phyloP scores from a whole-genome alignment of 306 rosid genomes.

The Gillenia trifoliata region DNA sequence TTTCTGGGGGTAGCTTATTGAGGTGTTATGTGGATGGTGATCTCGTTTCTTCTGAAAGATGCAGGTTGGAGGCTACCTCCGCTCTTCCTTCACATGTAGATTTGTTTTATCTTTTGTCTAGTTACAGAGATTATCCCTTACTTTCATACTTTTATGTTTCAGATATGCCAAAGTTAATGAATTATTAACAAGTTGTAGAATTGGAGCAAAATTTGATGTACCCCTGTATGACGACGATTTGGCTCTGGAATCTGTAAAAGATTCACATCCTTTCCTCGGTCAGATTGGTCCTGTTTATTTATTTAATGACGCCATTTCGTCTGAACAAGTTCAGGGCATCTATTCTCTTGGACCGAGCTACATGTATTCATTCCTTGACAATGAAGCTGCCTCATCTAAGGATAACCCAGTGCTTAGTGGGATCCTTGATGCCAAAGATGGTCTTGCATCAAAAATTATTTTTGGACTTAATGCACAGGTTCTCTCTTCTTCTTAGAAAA shows the following conservation, averaged over 20 bases:
- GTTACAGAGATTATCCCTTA: constrained; percentile 5
- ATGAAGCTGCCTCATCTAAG: constrained; percentile 63
- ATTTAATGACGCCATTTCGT: constrained; percentile 73
- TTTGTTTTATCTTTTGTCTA: constrained; percentile 7
- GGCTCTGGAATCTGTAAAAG: constrained; percentile 52
- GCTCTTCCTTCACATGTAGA: constrained; percentile 1
- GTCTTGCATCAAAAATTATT: constrained; percentile 77
- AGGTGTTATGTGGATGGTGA: constrained; percentile 84
- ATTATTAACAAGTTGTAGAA: constrained; percentile 60
- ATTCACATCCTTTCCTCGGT: constrained; percentile 75
- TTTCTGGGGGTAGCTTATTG: constrained; percentile 93
- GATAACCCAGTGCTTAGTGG: constrained; percentile 69
- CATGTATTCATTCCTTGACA: constrained; percentile 93
- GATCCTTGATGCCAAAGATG: constrained; percentile 83
- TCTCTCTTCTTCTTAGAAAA: constrained; percentile 2
- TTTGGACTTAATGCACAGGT: constrained; percentile 99
- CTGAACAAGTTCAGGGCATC: constrained; percentile 89
- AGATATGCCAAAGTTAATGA: constrained; percentile 94
- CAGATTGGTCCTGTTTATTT: constrained; percentile 92
- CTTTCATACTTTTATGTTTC: constrained; percentile 28
- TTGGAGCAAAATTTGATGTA: constrained; percentile 72
- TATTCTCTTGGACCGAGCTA: constrained; percentile 94
- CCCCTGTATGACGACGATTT: constrained; percentile 59
- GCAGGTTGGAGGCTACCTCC: constrained; percentile 59
- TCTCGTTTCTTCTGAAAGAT: constrained; percentile 92